Evolutionary conservation across 148 eudicot species (phyloP), one percentile per base, ranked within the genome.

Genomic region (Linanthus parryae): DNA sequence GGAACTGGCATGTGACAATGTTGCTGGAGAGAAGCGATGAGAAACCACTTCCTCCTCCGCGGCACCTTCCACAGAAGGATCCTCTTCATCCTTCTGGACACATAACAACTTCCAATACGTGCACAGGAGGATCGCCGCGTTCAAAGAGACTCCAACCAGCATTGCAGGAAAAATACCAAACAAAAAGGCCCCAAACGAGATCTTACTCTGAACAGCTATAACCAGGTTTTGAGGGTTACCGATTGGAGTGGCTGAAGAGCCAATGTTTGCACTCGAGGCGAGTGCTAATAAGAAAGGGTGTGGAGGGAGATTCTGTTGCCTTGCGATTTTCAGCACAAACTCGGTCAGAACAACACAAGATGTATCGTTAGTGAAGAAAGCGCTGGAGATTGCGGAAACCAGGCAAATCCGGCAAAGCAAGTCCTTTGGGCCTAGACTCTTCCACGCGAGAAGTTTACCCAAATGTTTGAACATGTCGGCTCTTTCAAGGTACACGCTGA

Each of bases 231-330:
- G 67, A 12, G 67, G 67, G 56, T 63, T 63, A 14, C 67, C 67
- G 27, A 63, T 63, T 5, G 67, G 67, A 25, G 67, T 86, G 5
- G 95, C 88, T 0, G 98, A 64, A 8, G 96, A 91, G 11, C 98
- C 98, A 42, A 91, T 91, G 55, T 84, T 91, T 1, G 96, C 96
- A 55, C 98, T 86, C 4, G 98, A 62, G 31, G 96, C 98, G 46
- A 87, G 83, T 14, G 95, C 95, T 23, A 91, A 60, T 19, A 91
- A 61, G 44, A 91, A 87, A 13, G 96, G 96, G 14, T 81, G 90
- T 35, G 95, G 94, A 7, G 94, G 89, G 31, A 91, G 68, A 51
- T 91, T 87, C 8, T 91, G 90, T 38, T 87, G 89, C 59, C 88
- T 61, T 1, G 90, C 95, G 17, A 84, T 77, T 64, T 86, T 83